Evolutionary conservation across 352 stramenopile genomes (phyloP), one percentile per base, ranked within the genome.

Genomic region (Pythium phragmitis): DNA sequence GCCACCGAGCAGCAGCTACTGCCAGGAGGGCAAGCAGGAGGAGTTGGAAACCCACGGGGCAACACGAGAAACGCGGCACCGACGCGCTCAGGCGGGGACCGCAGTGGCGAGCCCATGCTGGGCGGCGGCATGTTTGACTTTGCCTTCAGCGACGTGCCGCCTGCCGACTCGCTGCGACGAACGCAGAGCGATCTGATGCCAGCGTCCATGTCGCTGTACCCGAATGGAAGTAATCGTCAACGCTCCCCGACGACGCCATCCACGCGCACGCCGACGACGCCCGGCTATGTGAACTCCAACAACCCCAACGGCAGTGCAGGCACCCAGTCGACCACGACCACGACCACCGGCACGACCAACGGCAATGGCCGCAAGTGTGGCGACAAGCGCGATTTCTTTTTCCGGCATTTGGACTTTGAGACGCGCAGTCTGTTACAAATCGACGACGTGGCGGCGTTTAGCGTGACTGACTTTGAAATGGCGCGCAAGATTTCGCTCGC

Each of bases 311-410:
- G 17, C 17, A 57, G 33, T 34, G 13, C 33, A 37, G 33, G 33
- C 6, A 37, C 33, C 33, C 33, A 45, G 11, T 7, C 39, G 7
- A 45, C 11, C 39, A 17, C 39, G 7, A 45, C 3, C 34, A 43
- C 49, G 3, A 46, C 17, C 34, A 17, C 39, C 12, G 47, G 47
- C 17, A 13, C 4, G 17, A 19, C 42, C 33, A 48, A 39, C 37
- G 17, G 12, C 47, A 42, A 67, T 42, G 14, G 7, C 5, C 56
- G 60, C n/a, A 91, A 91, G 53, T 90, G 82, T 62, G 82, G 81
- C 11, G 85, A 94, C 69, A 94, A 94, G 66, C 81, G 85, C 37
- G 82, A 92, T 55, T 94, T 92, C 60, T 89, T 94, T 62, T 94
- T 94, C 54, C 77, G 85, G 2, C 88, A 90, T 36, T 64, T 94